phyloP scores from a whole-genome alignment of 2,329 filamentous ascomycete genomes.

The Cladosporium sp. region DNA sequence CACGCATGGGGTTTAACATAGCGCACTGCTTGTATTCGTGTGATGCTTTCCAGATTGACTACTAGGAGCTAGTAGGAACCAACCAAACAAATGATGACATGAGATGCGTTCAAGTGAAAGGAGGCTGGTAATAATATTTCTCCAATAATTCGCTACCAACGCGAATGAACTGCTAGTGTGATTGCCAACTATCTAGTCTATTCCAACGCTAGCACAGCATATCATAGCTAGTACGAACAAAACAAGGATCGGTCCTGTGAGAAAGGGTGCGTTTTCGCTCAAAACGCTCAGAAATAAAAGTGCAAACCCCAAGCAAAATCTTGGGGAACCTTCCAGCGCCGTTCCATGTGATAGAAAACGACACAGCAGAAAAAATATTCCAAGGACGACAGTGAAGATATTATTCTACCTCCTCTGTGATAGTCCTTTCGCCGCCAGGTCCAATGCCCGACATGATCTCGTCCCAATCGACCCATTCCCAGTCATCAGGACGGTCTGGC shows the following conservation, averaged over 20 bases:
- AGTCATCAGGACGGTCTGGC: constrained; percentile 31
- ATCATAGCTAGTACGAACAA: not conserved
- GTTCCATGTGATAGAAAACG: not conserved
- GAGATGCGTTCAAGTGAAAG: not conserved
- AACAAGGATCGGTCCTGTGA: not conserved
- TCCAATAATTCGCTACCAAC: not conserved
- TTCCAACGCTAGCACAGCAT: not conserved
- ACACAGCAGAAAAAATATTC: not conserved
- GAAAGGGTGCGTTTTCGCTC: not conserved
- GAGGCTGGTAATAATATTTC: not conserved
- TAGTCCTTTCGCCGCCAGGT: not conserved
- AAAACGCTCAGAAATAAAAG: constrained; percentile 1
- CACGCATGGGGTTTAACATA: not conserved
- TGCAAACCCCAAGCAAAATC: not conserved
- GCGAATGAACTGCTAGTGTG: not conserved
- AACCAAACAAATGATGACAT: not conserved
- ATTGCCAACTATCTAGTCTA: not conserved
- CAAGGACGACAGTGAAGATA: not conserved
- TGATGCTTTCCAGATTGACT: not conserved
- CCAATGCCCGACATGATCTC: constrained; percentile 10
- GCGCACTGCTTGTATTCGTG: not conserved
- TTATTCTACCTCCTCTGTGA: not conserved
- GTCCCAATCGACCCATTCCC: constrained; percentile 37
- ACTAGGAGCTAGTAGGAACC: not conserved
- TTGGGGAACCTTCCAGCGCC: not conserved